Evolutionary conservation across 495 filamentous ascomycete genomes (phyloP), one percentile per base, ranked within the genome.

Genomic region (Neurospora tetrasperma): DNA sequence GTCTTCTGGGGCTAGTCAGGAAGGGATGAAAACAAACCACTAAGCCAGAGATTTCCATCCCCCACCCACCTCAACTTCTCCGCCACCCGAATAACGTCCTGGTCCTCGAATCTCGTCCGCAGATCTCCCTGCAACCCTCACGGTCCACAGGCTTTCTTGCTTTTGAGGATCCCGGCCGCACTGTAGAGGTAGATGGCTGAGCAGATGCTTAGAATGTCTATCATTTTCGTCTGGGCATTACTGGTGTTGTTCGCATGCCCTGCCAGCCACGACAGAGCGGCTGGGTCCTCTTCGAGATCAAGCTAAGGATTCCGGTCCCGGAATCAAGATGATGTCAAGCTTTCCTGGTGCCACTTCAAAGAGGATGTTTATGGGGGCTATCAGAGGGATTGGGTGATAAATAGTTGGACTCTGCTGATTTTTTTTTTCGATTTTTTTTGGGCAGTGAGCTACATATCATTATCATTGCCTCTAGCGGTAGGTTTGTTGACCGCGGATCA

Each of bases 1-100:
- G 18, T 72, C 7, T 35, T 31, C 23, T 66, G 23, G 27, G 54
- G 54, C 14, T 31, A 62, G 18, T 9, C 35, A 69, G 40, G 7
- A 66, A 73, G 43, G 69, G 54, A 23, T 42, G n/a, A 72, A 7
- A 14, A 80, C 86, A 70, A 82, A 90, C 88, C 89, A 73, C 85
- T 82, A 14, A 83, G 85, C 88, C 89, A 90, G 20, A 91, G 75
- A 75, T 87, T 88, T n/a, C 88, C 89, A 78, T 90, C 88, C 46
- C 81, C 78, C 16, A 84, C 80, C 80, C 88, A 86, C 40, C 88
- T 74, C 68, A 84, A 68, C 71, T 82, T 80, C 18, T 86, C 79
- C 35, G 85, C 86, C 59, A 85, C 82, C 78, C 85, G 80, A 39
- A 79, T 79, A 42, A 82, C 82, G 23, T 62, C 54, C 54, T 62